Evolutionary conservation across 2,329 filamentous ascomycete genomes (phyloP).

Genomic region (Tetracladium maxilliforme): DNA sequence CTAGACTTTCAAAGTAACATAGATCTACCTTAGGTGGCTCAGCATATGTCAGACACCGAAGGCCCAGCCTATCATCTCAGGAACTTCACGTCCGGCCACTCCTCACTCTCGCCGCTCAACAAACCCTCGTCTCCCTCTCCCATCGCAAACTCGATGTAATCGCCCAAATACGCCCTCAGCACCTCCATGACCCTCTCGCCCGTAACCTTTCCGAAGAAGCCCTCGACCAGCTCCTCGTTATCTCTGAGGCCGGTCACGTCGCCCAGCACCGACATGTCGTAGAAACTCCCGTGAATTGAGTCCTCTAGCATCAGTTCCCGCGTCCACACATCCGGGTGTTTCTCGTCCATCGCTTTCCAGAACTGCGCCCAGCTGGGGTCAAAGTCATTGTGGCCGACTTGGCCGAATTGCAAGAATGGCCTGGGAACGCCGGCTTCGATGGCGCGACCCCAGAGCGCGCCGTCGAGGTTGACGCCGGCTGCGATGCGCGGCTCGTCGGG

Average conservation of each 20-base stretch:
- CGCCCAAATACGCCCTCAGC: conserved; percentile 12
- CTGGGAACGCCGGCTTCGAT: conserved; percentile 9
- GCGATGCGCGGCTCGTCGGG: conserved; percentile 14
- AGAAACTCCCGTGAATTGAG: conserved; percentile 15
- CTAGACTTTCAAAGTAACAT: too few species aligned
- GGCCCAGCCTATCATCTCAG: too few species aligned
- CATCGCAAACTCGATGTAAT: conserved; percentile 15
- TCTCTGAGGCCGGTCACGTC: conserved; percentile 8
- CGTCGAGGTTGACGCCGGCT: conserved; percentile 22
- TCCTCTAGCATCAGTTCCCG: conserved; percentile 13
- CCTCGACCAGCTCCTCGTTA: conserved; percentile 6
- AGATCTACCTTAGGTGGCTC: too few species aligned
- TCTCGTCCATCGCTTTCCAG: conserved; percentile 8
- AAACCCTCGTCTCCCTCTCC: conserved; percentile 5
- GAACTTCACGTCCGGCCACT: too few species aligned
- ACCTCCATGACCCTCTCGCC: conserved; percentile 13
- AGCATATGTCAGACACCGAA: too few species aligned
- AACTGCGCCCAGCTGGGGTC: conserved; percentile 11
- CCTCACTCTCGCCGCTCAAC: too few species aligned
- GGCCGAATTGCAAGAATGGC: conserved; percentile 16
- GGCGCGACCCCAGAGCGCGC: conserved; percentile 14
- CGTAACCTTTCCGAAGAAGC: conserved; percentile 12
- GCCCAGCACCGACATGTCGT: conserved; percentile 13
- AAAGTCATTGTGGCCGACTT: conserved; percentile 11
- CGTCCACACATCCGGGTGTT: conserved; percentile 11